Conservation (phyloP, 2,329 filamentous ascomycete genomes). For the Blastomyces silverae region DNA sequence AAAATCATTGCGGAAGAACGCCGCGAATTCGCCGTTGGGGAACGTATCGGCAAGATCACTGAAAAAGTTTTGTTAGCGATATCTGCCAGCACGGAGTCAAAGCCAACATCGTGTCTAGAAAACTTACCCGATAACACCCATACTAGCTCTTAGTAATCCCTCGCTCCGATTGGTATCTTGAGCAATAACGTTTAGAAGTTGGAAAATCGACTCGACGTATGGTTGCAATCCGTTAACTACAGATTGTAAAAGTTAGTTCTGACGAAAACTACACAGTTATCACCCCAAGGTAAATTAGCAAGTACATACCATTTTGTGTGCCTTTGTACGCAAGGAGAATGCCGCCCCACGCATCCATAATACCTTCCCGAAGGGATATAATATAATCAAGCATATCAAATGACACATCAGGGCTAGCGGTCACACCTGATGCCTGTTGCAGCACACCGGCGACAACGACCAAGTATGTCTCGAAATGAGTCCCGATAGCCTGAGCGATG, state of each 20-base stretch:
- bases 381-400: constrained; percentile 98
- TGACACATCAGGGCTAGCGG: constrained; percentile 67
- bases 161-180: constrained; percentile 84
- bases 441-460: constrained; percentile 88
- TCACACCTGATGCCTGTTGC: constrained; percentile 83
- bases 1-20: constrained; percentile 87
- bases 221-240: constrained; percentile 64
- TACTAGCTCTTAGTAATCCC: constrained; percentile 81
- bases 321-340: constrained; percentile 91
- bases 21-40: constrained; percentile 76
- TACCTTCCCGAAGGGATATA: constrained; percentile 87
- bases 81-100: constrained; percentile 6
- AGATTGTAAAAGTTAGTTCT: constrained; percentile 19
- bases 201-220: constrained; percentile 79
- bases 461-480: constrained; percentile 87
- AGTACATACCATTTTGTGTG: constrained; percentile 40
- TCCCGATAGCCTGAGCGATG: constrained; percentile 88
- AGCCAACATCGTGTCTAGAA: constrained; percentile 1
- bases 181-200: constrained; percentile 72
- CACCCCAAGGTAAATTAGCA: not conserved
- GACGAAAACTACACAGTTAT: not conserved
- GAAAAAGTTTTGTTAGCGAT: constrained; percentile 34
- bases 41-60: constrained; percentile 93
- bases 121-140: constrained; percentile 91
- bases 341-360: constrained; percentile 98